A percentile compares a stretch with the other conserved stretches of the same genome.
phyloP scores from a whole-genome alignment of 495 filamentous ascomycete genomes.

The Talaromyces stipitatus region DNA sequence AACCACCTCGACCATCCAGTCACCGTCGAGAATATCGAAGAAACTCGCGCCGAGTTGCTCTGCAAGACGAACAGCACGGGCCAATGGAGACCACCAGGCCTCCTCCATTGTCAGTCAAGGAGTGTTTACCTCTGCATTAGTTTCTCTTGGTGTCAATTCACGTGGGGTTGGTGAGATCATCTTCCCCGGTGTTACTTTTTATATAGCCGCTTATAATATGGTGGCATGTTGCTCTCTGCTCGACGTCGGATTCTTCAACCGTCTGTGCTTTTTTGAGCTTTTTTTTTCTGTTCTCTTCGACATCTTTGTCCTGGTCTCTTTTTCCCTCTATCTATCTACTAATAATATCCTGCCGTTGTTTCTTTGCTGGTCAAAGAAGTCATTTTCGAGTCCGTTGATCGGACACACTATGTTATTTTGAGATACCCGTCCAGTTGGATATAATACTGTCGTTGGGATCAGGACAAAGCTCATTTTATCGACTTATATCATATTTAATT shows the following conservation, averaged over 20 bases:
- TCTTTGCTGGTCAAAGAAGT: conserved; percentile 32
- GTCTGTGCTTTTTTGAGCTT: conserved; percentile 13
- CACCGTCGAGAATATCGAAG: neutral
- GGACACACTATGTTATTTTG: conserved; percentile 24
- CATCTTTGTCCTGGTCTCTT: conserved; percentile 11
- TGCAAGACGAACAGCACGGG: conserved; percentile 1
- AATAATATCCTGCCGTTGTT: conserved; percentile 6
- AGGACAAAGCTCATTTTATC: conserved; percentile 11
- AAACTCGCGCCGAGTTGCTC: neutral
- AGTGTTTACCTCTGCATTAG: neutral
- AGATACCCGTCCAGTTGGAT: conserved; percentile 31
- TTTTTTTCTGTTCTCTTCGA: conserved; percentile 11
- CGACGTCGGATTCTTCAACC: conserved; percentile 16
- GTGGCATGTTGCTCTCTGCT: conserved; percentile 7
- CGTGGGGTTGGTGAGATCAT: neutral
- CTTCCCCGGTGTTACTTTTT: conserved; percentile 1
- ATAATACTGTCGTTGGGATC: neutral
- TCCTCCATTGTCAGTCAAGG: neutral
- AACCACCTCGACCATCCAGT: neutral
- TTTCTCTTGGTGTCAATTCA: neutral
- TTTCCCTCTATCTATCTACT: conserved; percentile 8
- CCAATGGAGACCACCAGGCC: neutral
- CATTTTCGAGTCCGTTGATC: conserved; percentile 32
- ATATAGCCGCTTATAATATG: conserved; percentile 19
- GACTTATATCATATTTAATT: conserved; percentile 10